Evolutionary conservation across 495 filamentous ascomycete species (phyloP), one percentile per base, ranked within the genome.

Genomic region (Penicillium cinerascens): DNA sequence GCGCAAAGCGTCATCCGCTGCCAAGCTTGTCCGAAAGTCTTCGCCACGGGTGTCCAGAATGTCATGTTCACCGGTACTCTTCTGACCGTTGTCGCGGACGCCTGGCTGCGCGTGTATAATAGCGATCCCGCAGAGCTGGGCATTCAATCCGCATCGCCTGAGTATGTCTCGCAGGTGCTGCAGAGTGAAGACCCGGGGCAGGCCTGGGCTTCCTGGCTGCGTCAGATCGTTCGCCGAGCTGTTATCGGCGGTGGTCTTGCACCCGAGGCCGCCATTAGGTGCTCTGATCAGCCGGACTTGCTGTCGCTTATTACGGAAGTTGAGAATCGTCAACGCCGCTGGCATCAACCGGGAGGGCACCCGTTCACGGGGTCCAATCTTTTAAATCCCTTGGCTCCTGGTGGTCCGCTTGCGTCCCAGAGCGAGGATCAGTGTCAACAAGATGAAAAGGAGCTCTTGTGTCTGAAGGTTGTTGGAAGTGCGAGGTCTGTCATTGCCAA

Each of bases 61-160:
- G 74, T 83, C 36, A 87, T 87, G 83, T 78, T 86, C 48, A 77
- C 85, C 10, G 84, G 79, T 6, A 82, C 83, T 0, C 70, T 88
- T 8, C 70, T 89, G 18, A 84, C 81, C 17, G 79, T 82, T 11
- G 72, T 85, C 25, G 81, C 81, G 17, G 77, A 85, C 61, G 73
- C 79, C 3, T 89, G 75, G 75, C 57, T 72, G 5, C 68, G 71
- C 8, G 63, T 76, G 11, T 70, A 58, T 10, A 63, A 70, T 22
- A 58, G 65, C 18, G 65, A 75, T 20, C 48, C 72, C 13, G 47
- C 51, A 23, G 66, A 72, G 10, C 59, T 77, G 10, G 74, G 74
- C 3, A 62, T 55, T 45, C 66, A 73, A 42, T 50, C 69, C 10
- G 67, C 70, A 21, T 58, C 70, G 3, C 56, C 71, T 11, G 60